Base-by-base conservation (phyloP, 805 yeast species). In the Teunomyces aglyptinius region DNA sequence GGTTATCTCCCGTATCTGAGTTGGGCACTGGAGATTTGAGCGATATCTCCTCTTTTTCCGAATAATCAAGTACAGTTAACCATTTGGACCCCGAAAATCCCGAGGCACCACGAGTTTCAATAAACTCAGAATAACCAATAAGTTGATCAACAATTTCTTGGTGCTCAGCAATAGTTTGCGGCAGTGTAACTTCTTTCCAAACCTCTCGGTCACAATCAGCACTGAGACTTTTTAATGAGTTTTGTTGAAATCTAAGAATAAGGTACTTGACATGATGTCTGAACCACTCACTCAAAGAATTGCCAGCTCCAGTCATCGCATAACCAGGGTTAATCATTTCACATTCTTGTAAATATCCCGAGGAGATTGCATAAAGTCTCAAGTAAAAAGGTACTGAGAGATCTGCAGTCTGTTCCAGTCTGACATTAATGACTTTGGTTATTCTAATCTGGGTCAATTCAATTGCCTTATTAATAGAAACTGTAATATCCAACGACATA, bases 141-240 rank as follows among this genome's bases (percentile, higher is more conserved):
- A 70, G 41, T 42, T 63, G 59, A 41, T 69, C 52, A 10, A 67
- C 26, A 1, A 53, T 19, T 0, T 4, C 22, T 51, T 73, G 77
- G 11, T 57, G 44, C 3, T 44, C 49, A 5, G 32, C 20, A 20
- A 82, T 61, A 1, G 60, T 59, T 1, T 67, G 59, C 0, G 79
- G 59, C 7, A 83, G 78, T n/a, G 79, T 77, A 15, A 77, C 79
- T 44, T 91, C 96, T 48, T 79, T 81, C 98, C 98, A 92, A 18
- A 69, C 69, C 53, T 91, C 98, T 40, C 70, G 68, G 43, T 86
- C 91, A 46, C 87, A 70, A 13, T 72, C 67, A 3, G 59, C 59
- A 5, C 77, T 68, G 22, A 88, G 64, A 4, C 63, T 60, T 46
- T 74, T 76, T 43, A 80, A 61, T 20, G 77, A 71, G 12, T 70